These are phyloP conservation scores for Setaria viridis DNA, from an alignment of 202 grass and related monocot species.

Conservation along the genomic window DNA sequence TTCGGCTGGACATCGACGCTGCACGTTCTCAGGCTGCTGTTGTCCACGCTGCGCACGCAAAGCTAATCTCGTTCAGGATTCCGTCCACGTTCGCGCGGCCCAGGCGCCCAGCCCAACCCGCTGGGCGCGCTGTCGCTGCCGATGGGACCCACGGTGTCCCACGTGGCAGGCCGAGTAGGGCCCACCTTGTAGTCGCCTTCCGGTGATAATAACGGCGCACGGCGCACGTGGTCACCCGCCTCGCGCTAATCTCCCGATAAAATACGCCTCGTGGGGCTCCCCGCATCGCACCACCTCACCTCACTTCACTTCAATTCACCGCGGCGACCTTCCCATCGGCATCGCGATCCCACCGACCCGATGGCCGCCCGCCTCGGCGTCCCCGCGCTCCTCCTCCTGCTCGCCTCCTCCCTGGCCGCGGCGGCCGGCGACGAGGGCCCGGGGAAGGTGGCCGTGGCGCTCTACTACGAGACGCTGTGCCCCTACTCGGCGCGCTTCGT, in stretches of 20 bases:
- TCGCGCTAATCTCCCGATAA: background rate
- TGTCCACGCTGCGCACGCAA: background rate
- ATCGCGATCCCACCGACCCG: slow-evolving; percentile 6
- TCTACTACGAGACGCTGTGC: slow-evolving; percentile 89
- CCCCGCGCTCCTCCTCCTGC: slow-evolving; percentile 20
- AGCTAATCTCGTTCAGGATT: background rate
- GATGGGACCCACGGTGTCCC: background rate
- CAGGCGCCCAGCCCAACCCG: background rate
- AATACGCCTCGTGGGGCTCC: background rate
- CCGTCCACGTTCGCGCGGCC: background rate
- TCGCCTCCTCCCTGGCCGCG: slow-evolving; percentile 26
- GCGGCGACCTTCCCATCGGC: background rate
- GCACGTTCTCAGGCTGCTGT: background rate
- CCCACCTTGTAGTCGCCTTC: background rate
- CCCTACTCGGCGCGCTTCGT: slow-evolving; percentile 67
- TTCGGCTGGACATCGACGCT: background rate
- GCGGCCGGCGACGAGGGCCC: background rate
- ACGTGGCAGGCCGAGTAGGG: background rate
- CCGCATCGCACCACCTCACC: background rate
- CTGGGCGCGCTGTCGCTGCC: background rate
- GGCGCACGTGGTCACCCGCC: slow-evolving; percentile 21
- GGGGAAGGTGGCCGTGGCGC: slow-evolving; percentile 60
- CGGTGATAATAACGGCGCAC: background rate
- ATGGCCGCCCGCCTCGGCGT: slow-evolving; percentile 26
- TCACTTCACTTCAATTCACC: background rate